Evolutionary conservation across 2,329 filamentous ascomycete species (phyloP).

Genomic region (Fusarium sororula): DNA sequence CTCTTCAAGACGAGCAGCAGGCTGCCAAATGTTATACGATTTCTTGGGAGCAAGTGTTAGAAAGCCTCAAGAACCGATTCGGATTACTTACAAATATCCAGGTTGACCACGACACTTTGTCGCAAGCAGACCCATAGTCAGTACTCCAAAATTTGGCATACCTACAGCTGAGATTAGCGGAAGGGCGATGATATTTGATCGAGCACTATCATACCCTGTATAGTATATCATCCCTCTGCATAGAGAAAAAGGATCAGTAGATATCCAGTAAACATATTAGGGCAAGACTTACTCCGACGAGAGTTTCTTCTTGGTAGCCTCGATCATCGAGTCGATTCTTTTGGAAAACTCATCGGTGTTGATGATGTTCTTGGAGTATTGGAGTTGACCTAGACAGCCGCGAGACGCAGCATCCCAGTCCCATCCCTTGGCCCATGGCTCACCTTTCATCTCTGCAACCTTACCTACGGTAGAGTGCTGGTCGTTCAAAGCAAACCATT

Average conservation of each 20-base stretch:
- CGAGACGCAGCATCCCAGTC: not conserved
- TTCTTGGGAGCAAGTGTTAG: not conserved
- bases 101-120: not conserved
- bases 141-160: slow-evolving; percentile 25
- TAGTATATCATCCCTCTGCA: slow-evolving; percentile 14
- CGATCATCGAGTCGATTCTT: not conserved
- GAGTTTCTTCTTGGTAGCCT: slow-evolving; percentile 3
- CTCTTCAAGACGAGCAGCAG: not conserved
- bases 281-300: not conserved
- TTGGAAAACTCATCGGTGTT: not conserved
- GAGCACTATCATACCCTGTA: not conserved
- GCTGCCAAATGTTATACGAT: slow-evolving; percentile 1
- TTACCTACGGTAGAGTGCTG: not conserved
- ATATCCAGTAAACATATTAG: too few species aligned
- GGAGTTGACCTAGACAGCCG: not conserved
- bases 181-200: not conserved
- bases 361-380: not conserved
- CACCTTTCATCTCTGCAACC: not conserved
- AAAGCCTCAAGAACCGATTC: accelerated
- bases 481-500: slow-evolving; percentile 1
- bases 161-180: not conserved
- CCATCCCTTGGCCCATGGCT: not conserved
- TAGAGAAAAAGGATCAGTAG: accelerated
- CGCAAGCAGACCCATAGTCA: not conserved
- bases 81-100: slow-evolving; percentile 2